Evolutionary conservation across 2,329 filamentous ascomycete species (phyloP).

Genomic region (Cordyceps tenuipes): DNA sequence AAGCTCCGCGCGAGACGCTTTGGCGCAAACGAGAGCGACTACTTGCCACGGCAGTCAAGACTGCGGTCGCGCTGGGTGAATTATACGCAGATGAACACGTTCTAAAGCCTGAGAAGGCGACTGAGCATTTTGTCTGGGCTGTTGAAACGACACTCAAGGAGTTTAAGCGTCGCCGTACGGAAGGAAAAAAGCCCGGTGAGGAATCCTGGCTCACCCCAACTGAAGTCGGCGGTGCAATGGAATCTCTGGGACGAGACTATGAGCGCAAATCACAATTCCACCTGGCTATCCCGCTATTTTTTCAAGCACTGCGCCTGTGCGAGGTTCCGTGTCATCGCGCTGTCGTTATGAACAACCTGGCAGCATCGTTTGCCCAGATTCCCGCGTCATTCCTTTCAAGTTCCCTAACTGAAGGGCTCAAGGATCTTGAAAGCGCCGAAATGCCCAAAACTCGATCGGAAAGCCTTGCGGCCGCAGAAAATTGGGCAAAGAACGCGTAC

Average conservation of each 20-base stretch:
- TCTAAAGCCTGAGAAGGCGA: slow-evolving; percentile 63
- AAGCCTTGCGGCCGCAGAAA: slow-evolving; percentile 60
- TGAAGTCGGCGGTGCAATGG: slow-evolving; percentile 65
- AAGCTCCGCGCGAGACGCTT: slow-evolving; percentile 34
- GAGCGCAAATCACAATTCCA: slow-evolving; percentile 66
- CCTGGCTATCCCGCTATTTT: slow-evolving; percentile 75
- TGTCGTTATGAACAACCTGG: slow-evolving; percentile 79
- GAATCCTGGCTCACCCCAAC: slow-evolving; percentile 62
- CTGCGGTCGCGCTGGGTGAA: slow-evolving; percentile 76
- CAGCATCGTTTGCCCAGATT: slow-evolving; percentile 64
- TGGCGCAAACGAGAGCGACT: slow-evolving; percentile 57
- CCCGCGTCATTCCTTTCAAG: slow-evolving; percentile 28
- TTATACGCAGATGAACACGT: slow-evolving; percentile 73
- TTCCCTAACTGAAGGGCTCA: slow-evolving; percentile 22
- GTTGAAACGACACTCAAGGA: slow-evolving; percentile 75
- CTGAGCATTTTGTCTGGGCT: slow-evolving; percentile 66
- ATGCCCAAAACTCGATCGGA: slow-evolving; percentile 43
- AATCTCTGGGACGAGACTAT: slow-evolving; percentile 71
- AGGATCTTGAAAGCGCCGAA: slow-evolving; percentile 20
- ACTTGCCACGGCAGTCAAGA: slow-evolving; percentile 63
- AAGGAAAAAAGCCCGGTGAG: slow-evolving; percentile 63
- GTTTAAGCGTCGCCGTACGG: slow-evolving; percentile 54
- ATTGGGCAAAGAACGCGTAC: slow-evolving; percentile 74
- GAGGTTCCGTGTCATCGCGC: slow-evolving; percentile 66
- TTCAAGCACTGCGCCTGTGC: slow-evolving; percentile 70